Percentiles rank a stretch among this genome's conserved stretches.
Conservation (phyloP, 176 grass and related monocot genomes). For the Carex parvula region DNA sequence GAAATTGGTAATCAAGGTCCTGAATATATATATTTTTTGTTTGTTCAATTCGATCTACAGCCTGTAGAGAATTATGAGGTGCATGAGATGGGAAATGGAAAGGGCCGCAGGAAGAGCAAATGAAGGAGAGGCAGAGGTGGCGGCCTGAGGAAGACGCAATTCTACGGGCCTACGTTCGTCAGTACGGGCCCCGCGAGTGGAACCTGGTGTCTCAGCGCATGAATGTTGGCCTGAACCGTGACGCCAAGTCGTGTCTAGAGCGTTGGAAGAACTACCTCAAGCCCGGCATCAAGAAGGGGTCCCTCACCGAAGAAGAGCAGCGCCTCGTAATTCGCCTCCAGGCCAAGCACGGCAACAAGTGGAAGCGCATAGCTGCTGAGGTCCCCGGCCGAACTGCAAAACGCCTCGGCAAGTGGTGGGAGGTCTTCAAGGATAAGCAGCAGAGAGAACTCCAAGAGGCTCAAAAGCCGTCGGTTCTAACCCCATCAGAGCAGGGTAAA, state of each 20-base stretch:
- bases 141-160: slow-evolving; percentile 93
- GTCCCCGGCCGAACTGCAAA: slow-evolving; percentile 82
- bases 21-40: background rate
- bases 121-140: slow-evolving; percentile 98
- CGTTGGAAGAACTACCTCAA: slow-evolving; percentile 99
- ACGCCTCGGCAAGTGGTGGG: slow-evolving; percentile 98
- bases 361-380: slow-evolving; percentile 96
- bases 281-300: slow-evolving; percentile 86
- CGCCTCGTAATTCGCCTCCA: slow-evolving; percentile 73
- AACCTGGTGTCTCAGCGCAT: slow-evolving; percentile 89
- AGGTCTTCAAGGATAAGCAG: slow-evolving; percentile 98
- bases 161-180: slow-evolving; percentile 79
- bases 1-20: background rate
- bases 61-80: slow-evolving; percentile 61
- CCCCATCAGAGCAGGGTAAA: slow-evolving; percentile 50
- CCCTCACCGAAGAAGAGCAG: slow-evolving; percentile 91
- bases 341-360: slow-evolving; percentile 99
- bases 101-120: slow-evolving; percentile 64
- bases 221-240: slow-evolving; percentile 65
- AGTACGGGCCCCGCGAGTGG: slow-evolving; percentile 88
- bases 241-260: slow-evolving; percentile 95
- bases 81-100: slow-evolving; percentile 32
- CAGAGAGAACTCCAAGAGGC: slow-evolving; percentile 58
- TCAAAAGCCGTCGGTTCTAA: slow-evolving; percentile 33
- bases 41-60: background rate